Percentiles rank a stretch among this genome's conserved stretches.
phyloP scores from a whole-genome alignment of 768 basidiomycete genomes.

The Auricularia sp. region DNA sequence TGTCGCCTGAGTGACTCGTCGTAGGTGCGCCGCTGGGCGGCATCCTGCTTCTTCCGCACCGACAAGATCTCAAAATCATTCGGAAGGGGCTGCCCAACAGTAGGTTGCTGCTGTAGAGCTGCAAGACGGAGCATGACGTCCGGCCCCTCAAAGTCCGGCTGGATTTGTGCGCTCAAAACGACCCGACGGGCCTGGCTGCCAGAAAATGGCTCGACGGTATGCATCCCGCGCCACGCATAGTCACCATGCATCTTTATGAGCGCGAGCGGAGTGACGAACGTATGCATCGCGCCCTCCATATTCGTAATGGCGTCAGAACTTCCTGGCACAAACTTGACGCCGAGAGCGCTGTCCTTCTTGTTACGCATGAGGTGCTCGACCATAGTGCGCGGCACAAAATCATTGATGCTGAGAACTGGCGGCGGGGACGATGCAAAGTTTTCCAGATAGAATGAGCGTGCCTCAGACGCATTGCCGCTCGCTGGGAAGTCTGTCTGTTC shows the following conservation, averaged over 20 bases:
- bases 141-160: slow-evolving; percentile 13
- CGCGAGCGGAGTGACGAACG: slow-evolving; percentile 11
- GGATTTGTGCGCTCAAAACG: slow-evolving; percentile 9
- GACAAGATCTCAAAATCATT: neutral
- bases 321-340: slow-evolving; percentile 9
- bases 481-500: neutral
- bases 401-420: slow-evolving; percentile 9
- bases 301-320: slow-evolving; percentile 11
- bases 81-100: neutral
- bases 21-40: neutral
- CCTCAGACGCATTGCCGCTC: neutral
- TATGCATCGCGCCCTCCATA: slow-evolving; percentile 12
- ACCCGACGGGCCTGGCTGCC: slow-evolving; percentile 5
- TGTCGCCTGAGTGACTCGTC: neutral
- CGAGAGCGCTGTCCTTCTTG: slow-evolving; percentile 13
- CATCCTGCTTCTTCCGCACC: slow-evolving; percentile 3
- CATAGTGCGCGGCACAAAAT: slow-evolving; percentile 7
- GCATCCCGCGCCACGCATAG: slow-evolving; percentile 6
- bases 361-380: slow-evolving; percentile 12
- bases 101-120: neutral
- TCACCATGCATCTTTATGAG: slow-evolving; percentile 10
- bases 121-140: slow-evolving; percentile 9
- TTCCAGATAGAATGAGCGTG: neutral
- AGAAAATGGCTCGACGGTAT: neutral
- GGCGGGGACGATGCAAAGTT: neutral